phyloP scores from a whole-genome alignment of 768 basidiomycete species.

The Mycena rosella region DNA sequence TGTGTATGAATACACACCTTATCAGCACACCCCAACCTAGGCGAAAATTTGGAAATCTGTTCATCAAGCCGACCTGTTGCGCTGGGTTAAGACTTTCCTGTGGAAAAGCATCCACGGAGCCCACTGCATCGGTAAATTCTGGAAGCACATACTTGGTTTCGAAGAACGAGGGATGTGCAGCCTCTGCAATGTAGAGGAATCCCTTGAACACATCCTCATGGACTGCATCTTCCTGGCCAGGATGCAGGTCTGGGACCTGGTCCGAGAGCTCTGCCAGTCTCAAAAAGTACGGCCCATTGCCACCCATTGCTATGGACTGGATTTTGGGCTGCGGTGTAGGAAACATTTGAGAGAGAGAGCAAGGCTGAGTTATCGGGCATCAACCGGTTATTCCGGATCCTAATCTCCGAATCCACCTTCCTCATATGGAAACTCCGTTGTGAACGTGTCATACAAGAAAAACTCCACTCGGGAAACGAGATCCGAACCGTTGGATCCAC shows the following conservation, averaged over 20 bases:
- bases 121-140: background rate
- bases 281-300: background rate
- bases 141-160: background rate
- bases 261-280: background rate
- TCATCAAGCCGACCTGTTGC: background rate
- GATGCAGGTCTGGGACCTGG: background rate
- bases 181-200: constrained; percentile 18
- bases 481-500: no score
- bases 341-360: no score
- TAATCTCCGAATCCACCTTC: no score
- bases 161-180: constrained; percentile 9
- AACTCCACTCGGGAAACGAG: no score
- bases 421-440: no score
- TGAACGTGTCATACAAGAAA: no score
- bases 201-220: constrained; percentile 21
- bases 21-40: background rate
- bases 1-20: no score
- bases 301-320: no score
- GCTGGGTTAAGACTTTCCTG: background rate
- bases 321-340: no score
- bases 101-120: background rate
- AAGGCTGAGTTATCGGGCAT: no score
- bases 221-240: background rate
- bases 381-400: no score
- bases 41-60: constrained; percentile 11